A percentile compares a stretch with the other conserved stretches of the same genome.
Conservation (phyloP, 2,329 filamentous ascomycete species). For the Sodiomyces alkalinus region DNA sequence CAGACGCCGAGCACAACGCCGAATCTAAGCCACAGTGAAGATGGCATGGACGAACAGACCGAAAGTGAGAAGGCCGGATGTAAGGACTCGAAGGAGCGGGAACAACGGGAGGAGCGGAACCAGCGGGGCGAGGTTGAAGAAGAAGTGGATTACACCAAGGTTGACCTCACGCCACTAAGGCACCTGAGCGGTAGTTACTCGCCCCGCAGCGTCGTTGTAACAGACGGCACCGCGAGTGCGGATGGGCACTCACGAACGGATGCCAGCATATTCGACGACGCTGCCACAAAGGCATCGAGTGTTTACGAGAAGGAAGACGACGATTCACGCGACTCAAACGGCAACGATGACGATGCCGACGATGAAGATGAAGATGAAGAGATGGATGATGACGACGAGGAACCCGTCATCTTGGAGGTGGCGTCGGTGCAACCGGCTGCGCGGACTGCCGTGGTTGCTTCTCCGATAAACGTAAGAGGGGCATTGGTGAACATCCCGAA, state of each 20-base stretch:
- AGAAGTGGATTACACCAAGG: constrained; percentile 45
- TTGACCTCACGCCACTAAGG: constrained; percentile 35
- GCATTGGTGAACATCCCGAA: constrained; percentile 77
- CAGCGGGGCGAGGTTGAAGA: too few species aligned
- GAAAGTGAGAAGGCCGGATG: too few species aligned
- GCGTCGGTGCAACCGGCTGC: constrained; percentile 38
- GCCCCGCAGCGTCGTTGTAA: constrained; percentile 12
- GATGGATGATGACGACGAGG: constrained; percentile 39
- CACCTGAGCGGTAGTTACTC: constrained; percentile 26
- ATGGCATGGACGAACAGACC: constrained; percentile 26
- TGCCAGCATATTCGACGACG: constrained; percentile 12
- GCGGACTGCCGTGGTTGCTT: constrained; percentile 42
- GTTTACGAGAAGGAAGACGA: constrained; percentile 11
- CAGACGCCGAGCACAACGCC: constrained; percentile 36
- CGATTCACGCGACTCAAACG: constrained; percentile 13
- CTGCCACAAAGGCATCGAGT: constrained; percentile 12
- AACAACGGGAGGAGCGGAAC: too few species aligned
- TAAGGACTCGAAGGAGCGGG: too few species aligned
- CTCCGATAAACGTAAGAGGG: constrained; percentile 56
- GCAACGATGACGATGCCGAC: constrained; percentile 16
- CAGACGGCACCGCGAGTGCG: constrained; percentile 4
- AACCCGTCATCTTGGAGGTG: constrained; percentile 56
- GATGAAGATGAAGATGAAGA: constrained; percentile 32
- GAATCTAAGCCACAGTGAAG: constrained; percentile 37
- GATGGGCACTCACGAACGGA: constrained; percentile 8